These are phyloP conservation scores for Coemansia furcata DNA, from an alignment of 192 early-diverging fungal species.

Conservation along the genomic window DNA sequence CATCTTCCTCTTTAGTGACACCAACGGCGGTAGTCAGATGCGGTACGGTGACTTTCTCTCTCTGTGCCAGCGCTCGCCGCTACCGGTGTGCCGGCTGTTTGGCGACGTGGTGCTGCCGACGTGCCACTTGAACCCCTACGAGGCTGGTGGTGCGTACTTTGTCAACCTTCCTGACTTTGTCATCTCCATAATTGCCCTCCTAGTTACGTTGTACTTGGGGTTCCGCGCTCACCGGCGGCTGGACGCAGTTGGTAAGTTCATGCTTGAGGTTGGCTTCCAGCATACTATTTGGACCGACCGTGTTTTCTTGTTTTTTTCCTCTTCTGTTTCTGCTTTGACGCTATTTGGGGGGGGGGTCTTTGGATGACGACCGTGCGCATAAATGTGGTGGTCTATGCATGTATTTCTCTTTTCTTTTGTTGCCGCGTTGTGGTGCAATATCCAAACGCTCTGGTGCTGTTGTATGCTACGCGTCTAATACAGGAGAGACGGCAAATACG, in stretches of 20 bases:
- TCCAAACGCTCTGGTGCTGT: background rate
- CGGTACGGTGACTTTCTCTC: conserved; percentile 53
- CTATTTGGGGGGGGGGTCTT: background rate
- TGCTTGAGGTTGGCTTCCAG: background rate
- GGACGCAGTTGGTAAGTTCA: conserved; percentile 52
- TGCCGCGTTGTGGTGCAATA: background rate
- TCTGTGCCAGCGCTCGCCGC: conserved; percentile 48
- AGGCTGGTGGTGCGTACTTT: conserved; percentile 17
- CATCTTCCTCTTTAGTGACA: background rate
- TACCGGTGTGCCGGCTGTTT: conserved; percentile 51
- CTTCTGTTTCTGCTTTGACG: background rate
- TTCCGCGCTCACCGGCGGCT: conserved; percentile 50
- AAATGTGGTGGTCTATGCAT: background rate
- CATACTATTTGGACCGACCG: background rate
- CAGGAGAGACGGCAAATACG: no score
- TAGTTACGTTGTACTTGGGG: conserved; percentile 41
- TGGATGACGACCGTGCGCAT: background rate
- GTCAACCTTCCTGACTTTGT: conserved; percentile 54
- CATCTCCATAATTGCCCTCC: conserved; percentile 43
- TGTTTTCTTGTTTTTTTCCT: background rate
- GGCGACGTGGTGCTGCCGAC: conserved; percentile 28
- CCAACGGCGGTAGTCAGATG: conserved; percentile 27
- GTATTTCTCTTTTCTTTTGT: background rate
- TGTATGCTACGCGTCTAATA: background rate
- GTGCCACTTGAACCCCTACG: conserved; percentile 28